Base-by-base conservation (phyloP, 2,329 filamentous ascomycete genomes). In the Phaeosphaeria sp. region DNA sequence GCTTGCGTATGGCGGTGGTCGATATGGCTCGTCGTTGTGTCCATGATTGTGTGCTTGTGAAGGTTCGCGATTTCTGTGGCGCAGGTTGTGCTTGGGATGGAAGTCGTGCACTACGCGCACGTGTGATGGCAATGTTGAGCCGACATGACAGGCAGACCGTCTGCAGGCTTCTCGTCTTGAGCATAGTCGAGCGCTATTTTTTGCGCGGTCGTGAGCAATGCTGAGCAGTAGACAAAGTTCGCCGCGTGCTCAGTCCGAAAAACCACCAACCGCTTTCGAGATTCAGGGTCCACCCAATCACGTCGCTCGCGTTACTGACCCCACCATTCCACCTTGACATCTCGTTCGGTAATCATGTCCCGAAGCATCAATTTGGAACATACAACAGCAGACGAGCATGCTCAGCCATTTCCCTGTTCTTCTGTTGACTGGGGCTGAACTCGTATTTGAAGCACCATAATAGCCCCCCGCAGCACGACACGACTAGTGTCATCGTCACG, bases 121-220 rank as follows among this genome's bases (percentile, higher is more conserved):
- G 63, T 17, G 69, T 63, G 25, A 71, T 63, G 17, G 71, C 63
- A 13, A 73, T 46, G 25, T 60, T 72, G 50, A 74, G 67, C 46
- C 74, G 70, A 62, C 74, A 77, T 61, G 72, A 69, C 56, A 67
- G 55, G 57, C 73, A 77, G 24, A 74, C 57, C 1, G 69, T 71
- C 48, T 71, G 69, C 8, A 74, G 43, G 24, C 67, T 60, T 56
- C 59, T 69, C 54, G 66, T 68, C 63, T 66, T 67, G 18, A 77
- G 60, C 74, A 77, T 77, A 5, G 40, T 74, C 52, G 60, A 11
- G 33, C 49, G 27, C 33, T 56, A 45, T 42, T 44, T n/a, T 52
- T 25, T 47, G 59, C 48, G 49, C 27, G 45, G 51, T 48, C 52
- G 48, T 55, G 45, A 53, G 54, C 33, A 57, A 33, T 54, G 45